A percentile compares a stretch with the other conserved stretches of the same genome.
phyloP scores from a whole-genome alignment of 495 filamentous ascomycete genomes.

The Tuber indicum region DNA sequence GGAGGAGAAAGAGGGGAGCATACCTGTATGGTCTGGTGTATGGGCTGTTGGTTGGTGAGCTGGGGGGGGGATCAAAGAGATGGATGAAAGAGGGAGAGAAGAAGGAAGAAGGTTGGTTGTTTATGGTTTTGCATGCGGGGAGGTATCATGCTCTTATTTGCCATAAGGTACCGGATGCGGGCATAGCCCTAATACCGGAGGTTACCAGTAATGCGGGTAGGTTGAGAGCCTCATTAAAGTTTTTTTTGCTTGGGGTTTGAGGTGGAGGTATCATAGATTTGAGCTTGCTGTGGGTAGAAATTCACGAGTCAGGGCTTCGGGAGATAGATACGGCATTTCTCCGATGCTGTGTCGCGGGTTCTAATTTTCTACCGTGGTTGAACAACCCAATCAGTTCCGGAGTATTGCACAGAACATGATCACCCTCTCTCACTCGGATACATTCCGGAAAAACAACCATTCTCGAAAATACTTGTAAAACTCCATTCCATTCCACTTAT shows the following conservation, averaged over 20 bases:
- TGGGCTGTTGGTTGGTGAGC: neutral
- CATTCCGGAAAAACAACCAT: neutral
- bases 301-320: neutral
- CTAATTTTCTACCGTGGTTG: neutral
- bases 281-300: neutral
- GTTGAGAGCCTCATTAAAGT: neutral
- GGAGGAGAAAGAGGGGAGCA: neutral
- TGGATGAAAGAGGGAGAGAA: neutral
- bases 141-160: neutral
- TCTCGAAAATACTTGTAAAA: neutral
- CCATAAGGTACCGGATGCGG: neutral
- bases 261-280: neutral
- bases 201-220: neutral
- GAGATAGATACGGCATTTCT: neutral
- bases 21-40: neutral
- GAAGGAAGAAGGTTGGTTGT: neutral
- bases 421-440: neutral
- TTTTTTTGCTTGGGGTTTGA: neutral
- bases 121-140: neutral
- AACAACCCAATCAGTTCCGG: neutral
- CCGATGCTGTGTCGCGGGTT: neutral
- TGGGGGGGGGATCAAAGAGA: neutral
- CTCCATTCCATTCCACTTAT: conserved; percentile 5
- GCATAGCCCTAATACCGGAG: neutral
- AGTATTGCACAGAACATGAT: neutral